A percentile compares a stretch with the other conserved stretches of the same genome.
Evolutionary conservation across 352 stramenopile genomes (phyloP).

Genomic region (Phytophthora sp.): DNA sequence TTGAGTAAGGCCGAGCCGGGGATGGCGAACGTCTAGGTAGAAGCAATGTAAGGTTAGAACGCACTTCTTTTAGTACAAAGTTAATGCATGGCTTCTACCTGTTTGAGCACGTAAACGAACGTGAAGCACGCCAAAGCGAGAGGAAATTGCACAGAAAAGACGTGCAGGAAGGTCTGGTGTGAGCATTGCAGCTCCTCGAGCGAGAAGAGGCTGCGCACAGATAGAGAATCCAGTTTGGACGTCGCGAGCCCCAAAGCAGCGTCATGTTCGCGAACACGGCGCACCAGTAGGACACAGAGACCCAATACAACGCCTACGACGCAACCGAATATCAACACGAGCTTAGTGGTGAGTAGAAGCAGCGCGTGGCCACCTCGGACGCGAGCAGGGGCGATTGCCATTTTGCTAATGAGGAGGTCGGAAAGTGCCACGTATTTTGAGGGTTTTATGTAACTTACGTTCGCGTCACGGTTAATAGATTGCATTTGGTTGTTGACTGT

Average conservation of each 20-base stretch:
- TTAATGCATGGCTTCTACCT: conserved; percentile 43
- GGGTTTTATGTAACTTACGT: neutral
- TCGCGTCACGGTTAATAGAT: too few species aligned
- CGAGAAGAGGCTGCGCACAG: conserved; percentile 62
- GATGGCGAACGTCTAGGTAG: conserved; percentile 79
- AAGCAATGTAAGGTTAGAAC: conserved; percentile 7
- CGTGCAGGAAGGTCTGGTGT: conserved; percentile 60
- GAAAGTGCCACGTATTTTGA: too few species aligned
- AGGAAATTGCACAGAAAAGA: conserved; percentile 65
- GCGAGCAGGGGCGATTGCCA: neutral
- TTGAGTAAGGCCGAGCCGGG: conserved; percentile 80
- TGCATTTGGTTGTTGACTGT: too few species aligned
- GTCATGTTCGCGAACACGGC: conserved; percentile 55
- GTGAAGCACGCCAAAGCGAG: conserved; percentile 77
- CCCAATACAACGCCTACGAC: conserved; percentile 38
- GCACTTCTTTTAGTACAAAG: conserved; percentile 20
- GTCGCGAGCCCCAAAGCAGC: conserved; percentile 42
- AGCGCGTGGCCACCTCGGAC: conserved; percentile 20
- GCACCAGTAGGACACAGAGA: conserved; percentile 53
- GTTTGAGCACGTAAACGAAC: conserved; percentile 83
- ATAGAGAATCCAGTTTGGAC: conserved; percentile 62
- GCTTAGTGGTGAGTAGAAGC: conserved; percentile 42
- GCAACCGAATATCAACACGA: conserved; percentile 50
- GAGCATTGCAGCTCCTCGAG: conserved; percentile 68
- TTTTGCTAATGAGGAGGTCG: neutral